Conservation (phyloP, 2,329 filamentous ascomycete genomes). For the Fusarium keratoplasticum region DNA sequence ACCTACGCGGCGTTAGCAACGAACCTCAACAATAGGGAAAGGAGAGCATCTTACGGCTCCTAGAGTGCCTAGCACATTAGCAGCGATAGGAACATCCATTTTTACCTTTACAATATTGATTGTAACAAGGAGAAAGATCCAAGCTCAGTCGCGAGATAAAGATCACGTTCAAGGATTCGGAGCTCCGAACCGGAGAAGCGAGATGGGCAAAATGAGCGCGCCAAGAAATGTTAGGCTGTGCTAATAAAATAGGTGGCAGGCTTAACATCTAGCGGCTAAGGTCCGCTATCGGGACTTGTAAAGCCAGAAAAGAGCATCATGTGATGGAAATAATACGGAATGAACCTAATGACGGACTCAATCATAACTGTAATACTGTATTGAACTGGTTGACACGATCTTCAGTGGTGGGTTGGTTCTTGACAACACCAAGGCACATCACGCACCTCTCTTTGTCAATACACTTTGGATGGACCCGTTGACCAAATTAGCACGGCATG, state of each 20-base stretch:
- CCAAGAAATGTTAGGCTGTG: conserved; percentile 13
- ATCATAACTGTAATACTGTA: neutral
- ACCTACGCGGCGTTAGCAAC: conserved; percentile 45
- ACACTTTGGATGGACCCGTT: neutral
- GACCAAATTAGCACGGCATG: neutral
- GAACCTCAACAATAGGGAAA: neutral
- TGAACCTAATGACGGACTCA: no score
- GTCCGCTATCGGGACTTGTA: neutral
- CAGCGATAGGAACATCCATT: conserved; percentile 67
- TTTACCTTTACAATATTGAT: neutral
- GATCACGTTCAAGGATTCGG: neutral
- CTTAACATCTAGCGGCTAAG: conserved; percentile 4
- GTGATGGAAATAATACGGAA: neutral
- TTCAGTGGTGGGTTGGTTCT: neutral
- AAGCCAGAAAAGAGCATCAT: neutral
- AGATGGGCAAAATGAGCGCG: neutral
- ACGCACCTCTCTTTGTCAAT: neutral
- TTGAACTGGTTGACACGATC: neutral
- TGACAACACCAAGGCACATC: neutral
- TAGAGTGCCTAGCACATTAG: conserved; percentile 69
- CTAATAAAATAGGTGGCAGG: neutral
- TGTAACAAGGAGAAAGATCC: neutral
- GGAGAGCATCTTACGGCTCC: conserved; percentile 60
- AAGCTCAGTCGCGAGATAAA: neutral
- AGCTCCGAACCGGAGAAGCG: conserved; percentile 2